Evolutionary conservation across 1,139 yeast genomes (phyloP).

Genomic region (Candida sanyaensis): DNA sequence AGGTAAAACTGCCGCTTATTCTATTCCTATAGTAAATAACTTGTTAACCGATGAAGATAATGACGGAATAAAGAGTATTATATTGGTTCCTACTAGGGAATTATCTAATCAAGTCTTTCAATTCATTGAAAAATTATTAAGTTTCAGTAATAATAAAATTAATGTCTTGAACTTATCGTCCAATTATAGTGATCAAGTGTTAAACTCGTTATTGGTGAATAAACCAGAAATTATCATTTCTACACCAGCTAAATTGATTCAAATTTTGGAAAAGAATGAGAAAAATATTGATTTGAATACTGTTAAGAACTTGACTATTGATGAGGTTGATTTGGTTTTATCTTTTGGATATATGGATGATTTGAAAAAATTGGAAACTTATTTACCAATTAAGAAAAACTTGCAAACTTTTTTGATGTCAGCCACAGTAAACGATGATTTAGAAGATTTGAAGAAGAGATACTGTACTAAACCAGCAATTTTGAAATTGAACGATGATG

Average conservation of each 20-base stretch:
- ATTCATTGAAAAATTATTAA: slow-evolving; percentile 66
- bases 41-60: slow-evolving; percentile 43
- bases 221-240: slow-evolving; percentile 81
- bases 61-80: slow-evolving; percentile 47
- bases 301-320: slow-evolving; percentile 77
- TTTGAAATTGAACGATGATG: slow-evolving; percentile 72
- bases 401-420: slow-evolving; percentile 94
- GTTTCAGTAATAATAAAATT: slow-evolving; percentile 70
- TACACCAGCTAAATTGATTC: slow-evolving; percentile 81
- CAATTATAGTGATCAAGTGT: slow-evolving; percentile 70
- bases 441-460: slow-evolving; percentile 68
- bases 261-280: slow-evolving; percentile 51
- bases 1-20: slow-evolving; percentile 86
- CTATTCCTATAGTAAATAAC: slow-evolving; percentile 74
- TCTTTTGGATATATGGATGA: slow-evolving; percentile 94
- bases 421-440: slow-evolving; percentile 90
- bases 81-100: slow-evolving; percentile 85
- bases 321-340: slow-evolving; percentile 90
- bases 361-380: slow-evolving; percentile 60
- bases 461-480: slow-evolving; percentile 89
- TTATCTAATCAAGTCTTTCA: slow-evolving; percentile 79
- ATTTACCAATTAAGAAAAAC: slow-evolving; percentile 69
- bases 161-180: slow-evolving; percentile 74
- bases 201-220: slow-evolving; percentile 67
- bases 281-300: slow-evolving; percentile 50